Evolutionary conservation across 2,329 filamentous ascomycete species (phyloP).

Genomic region (Fusarium xyrophilum): DNA sequence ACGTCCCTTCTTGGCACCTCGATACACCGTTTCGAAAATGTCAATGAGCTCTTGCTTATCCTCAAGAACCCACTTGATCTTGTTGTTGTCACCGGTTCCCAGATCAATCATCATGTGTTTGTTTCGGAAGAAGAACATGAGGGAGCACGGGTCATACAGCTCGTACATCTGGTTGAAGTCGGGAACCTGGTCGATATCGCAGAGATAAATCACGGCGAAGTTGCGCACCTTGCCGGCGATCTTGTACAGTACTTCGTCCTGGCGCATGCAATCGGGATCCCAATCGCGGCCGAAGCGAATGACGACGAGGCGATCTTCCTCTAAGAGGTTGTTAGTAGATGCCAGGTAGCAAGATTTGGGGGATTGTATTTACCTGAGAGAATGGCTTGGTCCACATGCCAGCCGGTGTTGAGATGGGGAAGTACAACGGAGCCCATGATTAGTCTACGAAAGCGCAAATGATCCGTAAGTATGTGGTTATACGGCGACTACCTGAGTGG

Average conservation of each 20-base stretch:
- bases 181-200: constrained; percentile 88
- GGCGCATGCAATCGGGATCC: constrained; percentile 73
- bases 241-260: constrained; percentile 93
- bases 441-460: no score
- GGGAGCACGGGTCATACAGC: constrained; percentile 87
- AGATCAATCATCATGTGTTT: constrained; percentile 99
- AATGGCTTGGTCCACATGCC: constrained; percentile 98
- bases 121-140: constrained; percentile 98
- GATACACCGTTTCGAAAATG: constrained; percentile 97
- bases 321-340: constrained; percentile 46
- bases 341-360: neutral
- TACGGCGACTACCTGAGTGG: neutral
- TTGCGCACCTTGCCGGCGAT: constrained; percentile 95
- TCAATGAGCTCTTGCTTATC: constrained; percentile 99
- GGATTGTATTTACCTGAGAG: constrained; percentile 49
- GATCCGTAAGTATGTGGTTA: neutral
- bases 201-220: constrained; percentile 91
- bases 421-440: constrained; percentile 83
- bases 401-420: constrained; percentile 88
- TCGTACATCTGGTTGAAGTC: constrained; percentile 98
- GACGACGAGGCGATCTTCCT: constrained; percentile 91
- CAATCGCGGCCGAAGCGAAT: constrained; percentile 92
- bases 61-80: constrained; percentile 91
- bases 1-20: constrained; percentile 96
- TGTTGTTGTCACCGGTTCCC: constrained; percentile 98